phyloP scores from a whole-genome alignment of 2,329 filamentous ascomycete genomes.

The Dissoconium aciculare region DNA sequence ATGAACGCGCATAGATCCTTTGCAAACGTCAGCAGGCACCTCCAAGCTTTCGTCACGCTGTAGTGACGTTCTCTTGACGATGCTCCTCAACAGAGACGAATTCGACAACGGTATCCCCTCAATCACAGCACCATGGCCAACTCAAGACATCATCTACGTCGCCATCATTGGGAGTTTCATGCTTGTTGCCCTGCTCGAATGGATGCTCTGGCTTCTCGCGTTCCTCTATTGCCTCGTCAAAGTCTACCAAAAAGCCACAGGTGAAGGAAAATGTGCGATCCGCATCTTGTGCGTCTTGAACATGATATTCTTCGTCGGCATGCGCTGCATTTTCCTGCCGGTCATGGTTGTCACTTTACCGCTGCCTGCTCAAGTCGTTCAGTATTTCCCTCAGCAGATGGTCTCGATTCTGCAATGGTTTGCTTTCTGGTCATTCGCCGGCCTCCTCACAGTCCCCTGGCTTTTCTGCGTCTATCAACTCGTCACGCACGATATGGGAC shows the following conservation, averaged over 20 bases:
- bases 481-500: constrained; percentile 71
- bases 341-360: constrained; percentile 91
- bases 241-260: constrained; percentile 73
- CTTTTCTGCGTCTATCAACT: constrained; percentile 85
- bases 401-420: constrained; percentile 76
- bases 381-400: constrained; percentile 55
- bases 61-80: no score
- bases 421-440: constrained; percentile 84
- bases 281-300: constrained; percentile 63
- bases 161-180: constrained; percentile 67
- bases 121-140: constrained; percentile 15
- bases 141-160: constrained; percentile 63
- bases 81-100: background rate
- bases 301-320: constrained; percentile 53
- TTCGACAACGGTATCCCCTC: constrained; percentile 5
- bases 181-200: constrained; percentile 74
- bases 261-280: constrained; percentile 53
- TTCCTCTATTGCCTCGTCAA: constrained; percentile 86
- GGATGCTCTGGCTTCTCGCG: constrained; percentile 87
- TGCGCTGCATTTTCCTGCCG: constrained; percentile 80
- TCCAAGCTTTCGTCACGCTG: no score
- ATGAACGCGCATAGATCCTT: no score
- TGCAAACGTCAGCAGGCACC: no score
- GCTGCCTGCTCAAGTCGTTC: constrained; percentile 55
- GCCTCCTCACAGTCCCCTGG: constrained; percentile 76